phyloP scores from a whole-genome alignment of 371 early-diverging fungal genomes.

The Capniomyces stellatus region DNA sequence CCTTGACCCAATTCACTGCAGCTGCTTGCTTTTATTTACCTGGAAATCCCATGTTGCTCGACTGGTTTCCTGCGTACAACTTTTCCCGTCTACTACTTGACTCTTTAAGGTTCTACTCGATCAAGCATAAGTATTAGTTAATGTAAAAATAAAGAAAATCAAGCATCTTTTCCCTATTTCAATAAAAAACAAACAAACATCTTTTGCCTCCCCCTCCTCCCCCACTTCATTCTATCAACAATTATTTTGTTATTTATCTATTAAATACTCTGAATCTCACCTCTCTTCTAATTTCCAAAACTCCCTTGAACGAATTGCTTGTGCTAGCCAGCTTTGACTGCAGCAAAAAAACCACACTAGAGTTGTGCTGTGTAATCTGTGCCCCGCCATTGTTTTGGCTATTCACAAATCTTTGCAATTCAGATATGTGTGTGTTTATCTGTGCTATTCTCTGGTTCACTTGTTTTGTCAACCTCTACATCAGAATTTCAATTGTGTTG shows the following conservation, averaged over 20 bases:
- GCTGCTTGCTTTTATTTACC: too few relatives aligned
- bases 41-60: too few relatives aligned
- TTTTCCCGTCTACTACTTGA: slow-evolving; percentile 47
- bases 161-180: slow-evolving; percentile 13
- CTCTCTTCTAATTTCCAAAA: slow-evolving; percentile 81
- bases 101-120: slow-evolving; percentile 46
- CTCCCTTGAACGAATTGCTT: slow-evolving; percentile 75
- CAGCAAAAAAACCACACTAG: slow-evolving; percentile 76
- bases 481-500: neutral
- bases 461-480: slow-evolving; percentile 74
- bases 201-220: too few relatives aligned
- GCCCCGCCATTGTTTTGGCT: slow-evolving; percentile 19
- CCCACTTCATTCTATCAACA: too few relatives aligned
- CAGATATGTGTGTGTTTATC: slow-evolving; percentile 74
- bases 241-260: too few relatives aligned
- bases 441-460: slow-evolving; percentile 92
- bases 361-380: slow-evolving; percentile 77
- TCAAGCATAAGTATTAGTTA: neutral
- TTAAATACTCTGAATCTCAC: too few relatives aligned
- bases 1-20: too few relatives aligned
- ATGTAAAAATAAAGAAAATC: neutral
- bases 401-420: slow-evolving; percentile 45
- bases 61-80: slow-evolving; percentile 8
- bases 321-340: slow-evolving; percentile 82
- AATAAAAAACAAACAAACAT: too few relatives aligned